Conservation (phyloP, 2,329 filamentous ascomycete species). For the Colletotrichum liaoningense region DNA sequence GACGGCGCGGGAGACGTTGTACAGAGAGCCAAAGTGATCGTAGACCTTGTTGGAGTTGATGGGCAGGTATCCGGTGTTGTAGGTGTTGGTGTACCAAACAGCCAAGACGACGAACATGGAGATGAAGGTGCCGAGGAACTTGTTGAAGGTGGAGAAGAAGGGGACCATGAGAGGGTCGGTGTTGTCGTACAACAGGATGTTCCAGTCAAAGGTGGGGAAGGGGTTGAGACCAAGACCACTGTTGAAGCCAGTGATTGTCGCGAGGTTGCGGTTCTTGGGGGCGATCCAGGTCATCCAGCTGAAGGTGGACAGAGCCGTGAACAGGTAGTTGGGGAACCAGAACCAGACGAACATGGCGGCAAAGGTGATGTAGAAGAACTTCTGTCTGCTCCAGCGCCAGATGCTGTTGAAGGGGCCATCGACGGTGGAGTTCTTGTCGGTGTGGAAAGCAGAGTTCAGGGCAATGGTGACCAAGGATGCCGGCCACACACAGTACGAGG, state of each 20-base stretch:
- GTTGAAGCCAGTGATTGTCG: slow-evolving; percentile 43
- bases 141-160: slow-evolving; percentile 72
- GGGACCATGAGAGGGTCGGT: slow-evolving; percentile 59
- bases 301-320: slow-evolving; percentile 54
- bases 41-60: slow-evolving; percentile 64
- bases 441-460: slow-evolving; percentile 55
- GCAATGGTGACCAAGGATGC: slow-evolving; percentile 56
- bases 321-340: slow-evolving; percentile 60
- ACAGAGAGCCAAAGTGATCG: slow-evolving; percentile 59
- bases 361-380: slow-evolving; percentile 54
- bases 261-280: slow-evolving; percentile 46
- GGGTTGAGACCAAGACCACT: slow-evolving; percentile 46
- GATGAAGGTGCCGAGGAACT: slow-evolving; percentile 66
- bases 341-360: slow-evolving; percentile 59
- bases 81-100: slow-evolving; percentile 70
- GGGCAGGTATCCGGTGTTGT: slow-evolving; percentile 65
- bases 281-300: slow-evolving; percentile 61
- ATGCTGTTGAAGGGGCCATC: slow-evolving; percentile 46
- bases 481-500: slow-evolving; percentile 60
- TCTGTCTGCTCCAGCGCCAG: slow-evolving; percentile 50
- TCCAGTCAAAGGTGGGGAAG: slow-evolving; percentile 46
- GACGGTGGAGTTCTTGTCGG: slow-evolving; percentile 43
- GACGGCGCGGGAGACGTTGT: slow-evolving; percentile 58
- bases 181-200: slow-evolving; percentile 38
- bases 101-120: slow-evolving; percentile 66